Conservation (phyloP, 164 flowering plant species). For the Akebia trifoliata region DNA sequence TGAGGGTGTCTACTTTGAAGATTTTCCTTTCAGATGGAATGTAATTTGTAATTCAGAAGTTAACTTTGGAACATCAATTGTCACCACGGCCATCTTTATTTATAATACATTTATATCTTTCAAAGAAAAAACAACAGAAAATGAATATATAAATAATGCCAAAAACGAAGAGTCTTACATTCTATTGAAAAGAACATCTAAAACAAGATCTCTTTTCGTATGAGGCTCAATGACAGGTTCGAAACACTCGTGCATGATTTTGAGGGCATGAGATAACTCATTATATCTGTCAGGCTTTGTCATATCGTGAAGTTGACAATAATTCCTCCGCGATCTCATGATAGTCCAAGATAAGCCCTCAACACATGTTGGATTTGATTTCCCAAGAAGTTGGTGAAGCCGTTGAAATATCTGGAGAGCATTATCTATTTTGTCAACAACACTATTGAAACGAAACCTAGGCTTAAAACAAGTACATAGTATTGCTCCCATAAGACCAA, state of each 20-base stretch:
- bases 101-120: too few species aligned
- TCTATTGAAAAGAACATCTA: slow-evolving; percentile 25
- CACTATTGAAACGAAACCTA: neutral
- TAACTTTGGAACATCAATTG: too few species aligned
- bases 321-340: slow-evolving; percentile 17
- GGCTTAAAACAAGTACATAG: too few species aligned
- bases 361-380: slow-evolving; percentile 19
- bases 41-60: too few species aligned
- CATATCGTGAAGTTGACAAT: slow-evolving; percentile 4
- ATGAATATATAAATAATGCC: too few species aligned
- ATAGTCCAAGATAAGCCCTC: slow-evolving; percentile 30
- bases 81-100: too few species aligned
- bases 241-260: slow-evolving; percentile 25
- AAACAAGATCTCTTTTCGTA: slow-evolving; percentile 27
- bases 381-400: slow-evolving; percentile 25
- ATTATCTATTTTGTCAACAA: neutral
- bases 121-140: too few species aligned
- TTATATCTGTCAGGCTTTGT: slow-evolving; percentile 4
- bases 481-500: too few species aligned
- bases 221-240: slow-evolving; percentile 28
- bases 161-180: slow-evolving; percentile 15
- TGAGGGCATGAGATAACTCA: slow-evolving; percentile 18
- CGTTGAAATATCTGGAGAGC: slow-evolving; percentile 22
- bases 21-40: too few species aligned
- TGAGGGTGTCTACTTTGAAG: too few species aligned